Conservation (phyloP, 257 asterid genomes). For the Nicotiana otophora region DNA sequence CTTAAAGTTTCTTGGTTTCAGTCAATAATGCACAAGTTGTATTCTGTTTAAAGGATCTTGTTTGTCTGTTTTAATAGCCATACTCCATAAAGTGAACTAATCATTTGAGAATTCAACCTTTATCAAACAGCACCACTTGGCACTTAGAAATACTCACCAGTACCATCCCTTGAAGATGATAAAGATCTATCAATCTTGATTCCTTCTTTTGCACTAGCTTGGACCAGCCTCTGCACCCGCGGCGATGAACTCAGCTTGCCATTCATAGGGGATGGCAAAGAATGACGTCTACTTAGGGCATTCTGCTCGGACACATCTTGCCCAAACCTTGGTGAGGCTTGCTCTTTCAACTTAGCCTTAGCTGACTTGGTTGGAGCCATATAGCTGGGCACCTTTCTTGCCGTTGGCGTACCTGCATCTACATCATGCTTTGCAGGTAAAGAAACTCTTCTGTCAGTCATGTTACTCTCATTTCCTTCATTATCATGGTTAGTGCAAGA, state of each 20-base stretch:
- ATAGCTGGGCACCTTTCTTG: slow-evolving; percentile 44
- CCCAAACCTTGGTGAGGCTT: slow-evolving; percentile 41
- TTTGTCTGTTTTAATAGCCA: not conserved
- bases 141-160: not conserved
- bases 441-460: slow-evolving; percentile 31
- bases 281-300: slow-evolving; percentile 36
- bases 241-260: slow-evolving; percentile 45
- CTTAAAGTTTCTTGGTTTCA: too few relatives aligned
- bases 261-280: slow-evolving; percentile 43
- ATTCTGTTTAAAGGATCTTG: not conserved
- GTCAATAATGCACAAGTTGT: not conserved
- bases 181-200: slow-evolving; percentile 36
- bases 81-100: not conserved
- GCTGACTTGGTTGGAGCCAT: slow-evolving; percentile 62
- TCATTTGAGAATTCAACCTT: not conserved
- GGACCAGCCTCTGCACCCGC: slow-evolving; percentile 39
- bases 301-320: slow-evolving; percentile 39
- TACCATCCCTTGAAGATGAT: slow-evolving; percentile 46
- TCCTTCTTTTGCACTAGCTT: slow-evolving; percentile 43
- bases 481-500: slow-evolving; percentile 27
- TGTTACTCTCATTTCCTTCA: slow-evolving; percentile 20
- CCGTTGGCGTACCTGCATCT: slow-evolving; percentile 17
- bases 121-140: not conserved
- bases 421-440: slow-evolving; percentile 33
- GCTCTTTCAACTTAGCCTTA: slow-evolving; percentile 43